Conservation (phyloP, 83 land plant species). For the Picea engelmannii region DNA sequence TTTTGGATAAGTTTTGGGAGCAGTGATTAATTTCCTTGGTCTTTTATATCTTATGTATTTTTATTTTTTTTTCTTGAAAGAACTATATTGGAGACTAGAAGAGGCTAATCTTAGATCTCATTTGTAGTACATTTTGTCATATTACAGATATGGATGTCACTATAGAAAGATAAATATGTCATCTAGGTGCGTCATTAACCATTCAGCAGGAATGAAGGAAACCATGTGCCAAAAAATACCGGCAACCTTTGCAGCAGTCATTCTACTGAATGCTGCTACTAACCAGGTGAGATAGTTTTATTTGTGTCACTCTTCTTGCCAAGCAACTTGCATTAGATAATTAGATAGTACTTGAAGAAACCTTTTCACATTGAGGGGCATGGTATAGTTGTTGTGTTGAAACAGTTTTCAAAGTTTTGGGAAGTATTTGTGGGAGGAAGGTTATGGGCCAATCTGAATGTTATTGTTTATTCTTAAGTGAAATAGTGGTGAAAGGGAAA, state of each 20-base stretch:
- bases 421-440: background rate
- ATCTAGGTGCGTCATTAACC: too few species aligned
- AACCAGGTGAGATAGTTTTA: constrained; percentile 10
- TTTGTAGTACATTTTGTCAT: too few species aligned
- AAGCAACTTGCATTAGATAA: constrained; percentile 3
- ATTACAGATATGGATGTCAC: too few species aligned
- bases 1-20: too few species aligned
- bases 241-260: constrained; percentile 10
- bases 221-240: background rate
- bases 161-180: too few species aligned
- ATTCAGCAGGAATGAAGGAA: background rate
- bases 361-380: background rate
- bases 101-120: too few species aligned
- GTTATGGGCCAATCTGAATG: background rate
- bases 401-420: background rate
- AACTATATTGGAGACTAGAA: too few species aligned
- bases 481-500: background rate
- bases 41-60: too few species aligned
- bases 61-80: too few species aligned
- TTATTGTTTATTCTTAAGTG: background rate
- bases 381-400: background rate
- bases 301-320: background rate
- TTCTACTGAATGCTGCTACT: constrained; percentile 8
- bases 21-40: too few species aligned
- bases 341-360: background rate